Evolutionary conservation across 2,329 filamentous ascomycete genomes (phyloP), one percentile per base, ranked within the genome.

Genomic region (Colletotrichum tropicale): DNA sequence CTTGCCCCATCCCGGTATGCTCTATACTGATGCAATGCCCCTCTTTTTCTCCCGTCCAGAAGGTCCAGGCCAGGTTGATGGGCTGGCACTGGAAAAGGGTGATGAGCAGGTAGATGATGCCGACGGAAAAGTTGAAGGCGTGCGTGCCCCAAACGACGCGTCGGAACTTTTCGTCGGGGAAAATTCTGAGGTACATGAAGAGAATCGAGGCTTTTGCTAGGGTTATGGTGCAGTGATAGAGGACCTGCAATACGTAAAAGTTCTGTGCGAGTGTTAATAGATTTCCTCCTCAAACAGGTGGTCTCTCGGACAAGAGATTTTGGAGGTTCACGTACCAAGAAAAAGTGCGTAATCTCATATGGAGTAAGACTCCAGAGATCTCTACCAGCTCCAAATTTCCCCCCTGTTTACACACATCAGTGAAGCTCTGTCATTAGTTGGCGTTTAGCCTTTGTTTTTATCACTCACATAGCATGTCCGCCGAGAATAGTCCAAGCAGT

Each of bases 171-270:
- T 78, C 66, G 71, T 6, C 81, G 80, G 86, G 83, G 38, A 86
- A 86, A 16, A 85, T 81, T 4, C 81, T 80, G 8, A 82, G 79
- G 75, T 84, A 85, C 76, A 86, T 82, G 32, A 83, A 78, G 5
- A 86, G 79, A 38, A 86, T 79, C 7, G 84, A 81, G n/a, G 84
- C 72, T 70, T 85, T 85, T 12, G 81, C 78, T 4, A 84, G 83
- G 2, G 87, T 81, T 28, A 89, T 85, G 36, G 82, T 82, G 16
- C 8, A 28, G 15, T 43, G n/a, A 8, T 58, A 65, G 2, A 64
- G 16, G 1, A 26, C 5, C 9, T 65, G 71, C 8, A 36, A 5
- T 1, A 70, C 5, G 3, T 62, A 65, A 1, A 48, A 56, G 16
- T 2, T 28, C 70, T 73, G 5, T 12, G 2, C 6, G 0, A 12